Evolutionary conservation across 495 filamentous ascomycete species (phyloP).

Genomic region (Penicillium arizonense): DNA sequence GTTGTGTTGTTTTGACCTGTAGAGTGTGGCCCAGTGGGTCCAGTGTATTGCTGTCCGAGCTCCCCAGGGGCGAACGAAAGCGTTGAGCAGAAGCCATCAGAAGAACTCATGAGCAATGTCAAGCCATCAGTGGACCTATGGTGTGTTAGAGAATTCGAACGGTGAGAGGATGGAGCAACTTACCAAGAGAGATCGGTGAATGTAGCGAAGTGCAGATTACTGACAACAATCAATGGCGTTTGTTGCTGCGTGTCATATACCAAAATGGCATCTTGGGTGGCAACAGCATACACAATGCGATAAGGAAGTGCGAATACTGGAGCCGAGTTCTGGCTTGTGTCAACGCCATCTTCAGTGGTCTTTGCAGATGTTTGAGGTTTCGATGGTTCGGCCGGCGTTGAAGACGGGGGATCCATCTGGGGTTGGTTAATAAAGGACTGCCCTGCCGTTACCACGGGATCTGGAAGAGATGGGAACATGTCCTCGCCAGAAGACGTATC

Average conservation of each 20-base stretch:
- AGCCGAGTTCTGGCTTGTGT: conserved; percentile 52
- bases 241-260: conserved; percentile 98
- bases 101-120: conserved; percentile 92
- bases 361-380: conserved; percentile 54
- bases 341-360: conserved; percentile 51
- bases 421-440: conserved; percentile 49
- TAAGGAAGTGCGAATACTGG: conserved; percentile 84
- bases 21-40: conserved; percentile 61
- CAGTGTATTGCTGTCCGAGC: conserved; percentile 80
- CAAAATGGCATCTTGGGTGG: conserved; percentile 93
- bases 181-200: conserved; percentile 98
- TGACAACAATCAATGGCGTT: conserved; percentile 87
- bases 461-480: conserved; percentile 76
- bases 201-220: conserved; percentile 94
- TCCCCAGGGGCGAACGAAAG: conserved; percentile 83
- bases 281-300: conserved; percentile 93
- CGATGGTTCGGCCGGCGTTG: conserved; percentile 38
- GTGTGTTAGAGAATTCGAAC: conserved; percentile 25
- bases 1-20: conserved; percentile 45
- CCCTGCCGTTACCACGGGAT: conserved; percentile 66
- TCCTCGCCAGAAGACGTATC: conserved; percentile 90
- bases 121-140: conserved; percentile 89
- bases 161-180: conserved; percentile 19
- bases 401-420: conserved; percentile 80
- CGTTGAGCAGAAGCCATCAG: conserved; percentile 95